phyloP scores from a whole-genome alignment of 345 rosid species.

The Moricandia arvensis region DNA sequence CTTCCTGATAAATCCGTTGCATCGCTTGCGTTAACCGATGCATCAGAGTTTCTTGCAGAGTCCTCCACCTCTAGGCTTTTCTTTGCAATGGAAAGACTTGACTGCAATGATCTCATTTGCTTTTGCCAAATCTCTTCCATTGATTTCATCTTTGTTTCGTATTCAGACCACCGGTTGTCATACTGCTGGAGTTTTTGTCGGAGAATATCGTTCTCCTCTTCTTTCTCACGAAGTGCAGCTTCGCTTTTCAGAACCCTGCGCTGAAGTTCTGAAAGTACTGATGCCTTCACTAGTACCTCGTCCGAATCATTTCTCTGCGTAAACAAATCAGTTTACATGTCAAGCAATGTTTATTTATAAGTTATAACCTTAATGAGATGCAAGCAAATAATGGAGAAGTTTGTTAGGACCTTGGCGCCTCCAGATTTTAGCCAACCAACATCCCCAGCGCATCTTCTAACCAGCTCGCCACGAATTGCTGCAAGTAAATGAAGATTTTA shows the following conservation, averaged over 20 bases:
- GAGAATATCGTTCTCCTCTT: constrained; percentile 73
- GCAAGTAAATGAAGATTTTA: constrained; percentile 20
- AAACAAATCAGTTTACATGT: neutral
- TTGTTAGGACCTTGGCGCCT: constrained; percentile 50
- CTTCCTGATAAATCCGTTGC: constrained; percentile 23
- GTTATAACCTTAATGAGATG: neutral
- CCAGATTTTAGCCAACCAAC: constrained; percentile 57
- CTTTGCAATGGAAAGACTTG: constrained; percentile 73
- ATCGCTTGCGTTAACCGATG: constrained; percentile 25
- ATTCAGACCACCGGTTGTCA: constrained; percentile 71
- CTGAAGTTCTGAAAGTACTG: constrained; percentile 64
- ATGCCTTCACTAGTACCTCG: constrained; percentile 56
- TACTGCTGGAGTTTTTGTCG: constrained; percentile 65
- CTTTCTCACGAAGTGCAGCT: constrained; percentile 63
- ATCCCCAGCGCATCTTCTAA: constrained; percentile 82
- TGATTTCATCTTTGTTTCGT: constrained; percentile 85
- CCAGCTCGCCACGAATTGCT: constrained; percentile 91
- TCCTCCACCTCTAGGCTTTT: constrained; percentile 64
- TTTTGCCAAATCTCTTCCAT: constrained; percentile 95
- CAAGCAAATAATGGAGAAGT: neutral
- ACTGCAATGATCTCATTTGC: constrained; percentile 84
- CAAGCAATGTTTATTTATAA: neutral
- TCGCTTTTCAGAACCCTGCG: constrained; percentile 67
- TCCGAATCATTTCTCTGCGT: constrained; percentile 57
- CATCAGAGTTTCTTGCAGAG: constrained; percentile 30